Evolutionary conservation across 1,284 basidiomycete species (phyloP), one percentile per base, ranked within the genome.

Genomic region (Puccinia triticina): DNA sequence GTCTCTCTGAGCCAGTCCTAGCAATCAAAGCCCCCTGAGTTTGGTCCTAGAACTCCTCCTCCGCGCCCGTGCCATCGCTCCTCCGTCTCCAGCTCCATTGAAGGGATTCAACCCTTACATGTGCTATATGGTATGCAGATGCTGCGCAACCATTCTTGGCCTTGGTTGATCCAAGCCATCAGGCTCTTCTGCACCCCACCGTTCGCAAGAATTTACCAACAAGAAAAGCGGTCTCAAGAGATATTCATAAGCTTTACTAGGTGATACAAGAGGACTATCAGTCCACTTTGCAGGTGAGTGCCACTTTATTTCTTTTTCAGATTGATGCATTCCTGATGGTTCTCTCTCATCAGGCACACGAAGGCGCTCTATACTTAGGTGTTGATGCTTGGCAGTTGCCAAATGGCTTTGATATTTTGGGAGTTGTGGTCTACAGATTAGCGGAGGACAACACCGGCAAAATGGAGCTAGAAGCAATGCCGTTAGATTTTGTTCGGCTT

Each of bases 301-400:
- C 55, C 8, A 10, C 29, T 59, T 59, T 59, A 8, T 59, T 21
- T 59, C 7, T 59, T 59, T 10, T 59, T 8, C 5, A 10, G 8
- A 59, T 59, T n/a, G 55, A 21, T 59, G 10, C 23, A 8, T 59
- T 7, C 55, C 7, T 21, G 8, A 59, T 7, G 55, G 43, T 46
- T 7, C 43, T 7, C 14, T 46, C n/a, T n/a, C n/a, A n/a, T n/a
- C n/a, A n/a, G n/a, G n/a, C n/a, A n/a, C n/a, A n/a, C n/a, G n/a
- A n/a, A n/a, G n/a, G n/a, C n/a, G n/a, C n/a, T n/a, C n/a, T n/a
- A 46, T 46, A 46, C 43, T 14, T 46, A 8, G 43, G 43, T n/a
- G 55, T 59, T 59, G 55, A 59, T 59, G 55, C 55, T 23, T 59
- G 55, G 55, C 55, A 59, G 29, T 59, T 21, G 10, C 55, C 55